These are phyloP conservation scores for Mucor racemosus DNA, from an alignment of 371 early-diverging fungal species.

Conservation along the genomic window DNA sequence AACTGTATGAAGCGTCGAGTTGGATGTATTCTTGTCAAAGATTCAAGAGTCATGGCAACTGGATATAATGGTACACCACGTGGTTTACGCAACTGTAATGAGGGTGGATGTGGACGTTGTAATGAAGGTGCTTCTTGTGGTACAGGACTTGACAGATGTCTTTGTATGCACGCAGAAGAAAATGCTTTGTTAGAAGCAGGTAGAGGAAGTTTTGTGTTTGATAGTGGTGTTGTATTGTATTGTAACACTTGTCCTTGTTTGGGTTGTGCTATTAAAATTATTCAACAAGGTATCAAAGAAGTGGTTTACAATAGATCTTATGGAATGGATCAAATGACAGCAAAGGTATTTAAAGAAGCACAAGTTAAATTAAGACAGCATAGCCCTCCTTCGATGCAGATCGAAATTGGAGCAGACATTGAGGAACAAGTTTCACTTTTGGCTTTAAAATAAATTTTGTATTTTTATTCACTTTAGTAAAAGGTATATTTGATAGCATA, in stretches of 20 bases:
- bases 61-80: slow-evolving; percentile 99
- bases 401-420: slow-evolving; percentile 37
- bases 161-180: slow-evolving; percentile 99
- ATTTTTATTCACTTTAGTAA: not conserved
- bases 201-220: slow-evolving; percentile 73
- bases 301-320: slow-evolving; percentile 92
- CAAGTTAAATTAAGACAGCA: slow-evolving; percentile 82
- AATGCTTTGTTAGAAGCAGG: slow-evolving; percentile 97
- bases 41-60: slow-evolving; percentile 90
- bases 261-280: slow-evolving; percentile 96
- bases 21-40: slow-evolving; percentile 94
- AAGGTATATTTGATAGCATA: too few relatives aligned
- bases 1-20: slow-evolving; percentile 99
- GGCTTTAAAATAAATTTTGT: slow-evolving; percentile 14
- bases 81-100: slow-evolving; percentile 90
- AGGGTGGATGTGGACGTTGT: slow-evolving; percentile 95
- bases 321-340: slow-evolving; percentile 88
- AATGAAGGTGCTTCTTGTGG: slow-evolving; percentile 84
- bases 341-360: slow-evolving; percentile 80
- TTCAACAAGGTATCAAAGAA: slow-evolving; percentile 90
- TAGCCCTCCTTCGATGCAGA: slow-evolving; percentile 60
- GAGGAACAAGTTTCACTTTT: slow-evolving; percentile 23
- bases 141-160: slow-evolving; percentile 81
- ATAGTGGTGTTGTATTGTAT: slow-evolving; percentile 76
- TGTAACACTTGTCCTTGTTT: slow-evolving; percentile 93